phyloP scores from a whole-genome alignment of 2,329 filamentous ascomycete species.

The Hymenoscyphus infarciens region DNA sequence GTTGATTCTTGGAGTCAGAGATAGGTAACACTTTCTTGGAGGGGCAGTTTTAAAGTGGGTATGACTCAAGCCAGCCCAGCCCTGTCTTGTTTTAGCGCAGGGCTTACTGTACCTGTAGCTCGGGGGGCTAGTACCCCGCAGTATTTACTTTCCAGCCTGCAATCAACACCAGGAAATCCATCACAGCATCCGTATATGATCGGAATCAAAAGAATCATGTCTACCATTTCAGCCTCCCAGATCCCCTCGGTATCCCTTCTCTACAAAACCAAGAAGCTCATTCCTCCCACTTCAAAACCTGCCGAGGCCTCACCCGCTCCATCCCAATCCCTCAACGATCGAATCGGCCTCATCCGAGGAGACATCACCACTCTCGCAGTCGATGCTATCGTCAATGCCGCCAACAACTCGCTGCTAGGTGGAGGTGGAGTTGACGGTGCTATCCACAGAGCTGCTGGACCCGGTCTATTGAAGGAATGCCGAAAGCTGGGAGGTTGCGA shows the following conservation, averaged over 20 bases:
- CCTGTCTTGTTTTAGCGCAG: too few relatives aligned
- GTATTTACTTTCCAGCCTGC: not conserved
- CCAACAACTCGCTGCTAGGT: slow-evolving; percentile 73
- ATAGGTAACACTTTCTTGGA: slow-evolving; percentile 2
- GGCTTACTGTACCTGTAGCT: not conserved
- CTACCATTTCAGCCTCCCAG: slow-evolving; percentile 27
- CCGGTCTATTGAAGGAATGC: slow-evolving; percentile 66
- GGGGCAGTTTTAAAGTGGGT: slow-evolving; percentile 6
- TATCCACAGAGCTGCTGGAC: slow-evolving; percentile 81
- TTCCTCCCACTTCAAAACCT: slow-evolving; percentile 25
- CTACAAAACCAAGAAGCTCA: slow-evolving; percentile 33
- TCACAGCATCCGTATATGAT: slow-evolving; percentile 14
- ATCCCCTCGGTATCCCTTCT: slow-evolving; percentile 35
- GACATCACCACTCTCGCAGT: slow-evolving; percentile 79
- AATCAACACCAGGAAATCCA: not conserved
- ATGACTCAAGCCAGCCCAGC: slow-evolving; percentile 3
- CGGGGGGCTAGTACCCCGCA: not conserved
- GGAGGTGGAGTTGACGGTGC: slow-evolving; percentile 90
- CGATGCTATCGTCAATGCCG: slow-evolving; percentile 90
- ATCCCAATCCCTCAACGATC: slow-evolving; percentile 61
- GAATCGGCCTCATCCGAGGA: slow-evolving; percentile 65
- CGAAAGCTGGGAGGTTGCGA: slow-evolving; percentile 65
- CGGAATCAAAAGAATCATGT: slow-evolving; percentile 28
- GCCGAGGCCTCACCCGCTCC: slow-evolving; percentile 29
- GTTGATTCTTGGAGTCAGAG: slow-evolving; percentile 5